Conservation (phyloP, 1,139 yeast species). For the Eremothecium cymbalariae region DNA sequence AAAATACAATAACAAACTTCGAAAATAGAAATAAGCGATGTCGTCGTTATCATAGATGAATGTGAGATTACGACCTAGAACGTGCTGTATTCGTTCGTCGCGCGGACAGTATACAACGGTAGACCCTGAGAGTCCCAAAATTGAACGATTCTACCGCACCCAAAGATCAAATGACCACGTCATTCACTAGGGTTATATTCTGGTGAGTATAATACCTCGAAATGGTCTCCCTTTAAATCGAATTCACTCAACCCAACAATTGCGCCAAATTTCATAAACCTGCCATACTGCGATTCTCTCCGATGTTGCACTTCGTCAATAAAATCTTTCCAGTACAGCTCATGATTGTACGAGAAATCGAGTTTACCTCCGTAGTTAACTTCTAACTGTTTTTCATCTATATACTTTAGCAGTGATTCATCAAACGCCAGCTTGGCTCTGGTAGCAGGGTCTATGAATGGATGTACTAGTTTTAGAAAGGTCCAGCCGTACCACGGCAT, state of each 20-base stretch:
- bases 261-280: constrained; percentile 58
- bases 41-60: too few species aligned
- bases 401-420: constrained; percentile 74
- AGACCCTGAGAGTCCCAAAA: too few species aligned
- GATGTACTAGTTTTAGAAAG: constrained; percentile 75
- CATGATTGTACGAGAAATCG: constrained; percentile 71
- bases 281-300: constrained; percentile 42
- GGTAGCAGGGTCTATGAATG: constrained; percentile 87
- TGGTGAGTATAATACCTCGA: constrained; percentile 38
- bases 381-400: constrained; percentile 71
- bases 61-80: too few species aligned
- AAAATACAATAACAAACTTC: too few species aligned
- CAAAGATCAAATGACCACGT: too few species aligned
- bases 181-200: too few species aligned
- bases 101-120: too few species aligned
- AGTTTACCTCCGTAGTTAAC: constrained; percentile 71
- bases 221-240: constrained; percentile 54
- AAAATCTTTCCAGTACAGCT: constrained; percentile 70
- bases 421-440: constrained; percentile 81
- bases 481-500: constrained; percentile 88
- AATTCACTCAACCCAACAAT: constrained; percentile 69
- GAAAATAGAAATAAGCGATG: too few species aligned
- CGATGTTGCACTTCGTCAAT: constrained; percentile 47
- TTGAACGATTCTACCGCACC: too few species aligned
- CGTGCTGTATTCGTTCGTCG: too few species aligned